These are phyloP conservation scores for Celoporthe dispersa DNA, from an alignment of 2,329 filamentous ascomycete genomes.

Conservation along the genomic window DNA sequence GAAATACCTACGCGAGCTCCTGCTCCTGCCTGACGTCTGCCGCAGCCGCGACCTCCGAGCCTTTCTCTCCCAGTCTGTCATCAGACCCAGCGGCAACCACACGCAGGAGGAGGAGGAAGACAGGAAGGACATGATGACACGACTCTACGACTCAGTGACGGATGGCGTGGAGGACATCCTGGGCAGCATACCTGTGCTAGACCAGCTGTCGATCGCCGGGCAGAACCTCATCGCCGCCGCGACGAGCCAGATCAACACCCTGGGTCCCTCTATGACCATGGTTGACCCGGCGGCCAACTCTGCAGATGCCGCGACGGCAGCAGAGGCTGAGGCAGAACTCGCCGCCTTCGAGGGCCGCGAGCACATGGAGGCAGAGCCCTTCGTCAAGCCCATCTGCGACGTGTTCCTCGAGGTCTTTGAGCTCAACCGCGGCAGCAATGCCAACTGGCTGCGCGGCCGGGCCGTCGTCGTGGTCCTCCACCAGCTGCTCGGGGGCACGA, in stretches of 20 bases:
- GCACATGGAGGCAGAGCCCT: constrained; percentile 69
- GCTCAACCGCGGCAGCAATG: constrained; percentile 92
- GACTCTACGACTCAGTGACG: constrained; percentile 94
- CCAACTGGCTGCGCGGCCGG: constrained; percentile 97
- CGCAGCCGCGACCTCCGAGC: constrained; percentile 89
- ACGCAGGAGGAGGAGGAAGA: constrained; percentile 57
- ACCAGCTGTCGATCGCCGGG: constrained; percentile 89
- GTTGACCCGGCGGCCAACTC: constrained; percentile 50
- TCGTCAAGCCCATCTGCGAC: constrained; percentile 98
- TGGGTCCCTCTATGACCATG: constrained; percentile 34
- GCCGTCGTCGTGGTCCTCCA: constrained; percentile 96
- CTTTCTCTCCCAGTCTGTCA: constrained; percentile 88
- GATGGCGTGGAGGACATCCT: constrained; percentile 98
- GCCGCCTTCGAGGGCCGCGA: constrained; percentile 91
- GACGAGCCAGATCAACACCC: constrained; percentile 64
- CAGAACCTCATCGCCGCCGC: constrained; percentile 87
- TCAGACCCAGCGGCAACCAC: constrained; percentile 63
- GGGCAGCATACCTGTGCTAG: constrained; percentile 92
- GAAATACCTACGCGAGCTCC: constrained; percentile 79
- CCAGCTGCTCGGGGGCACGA: constrained; percentile 91
- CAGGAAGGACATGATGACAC: constrained; percentile 86
- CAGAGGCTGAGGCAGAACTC: constrained; percentile 91
- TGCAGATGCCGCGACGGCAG: constrained; percentile 56
- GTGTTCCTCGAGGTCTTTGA: constrained; percentile 96
- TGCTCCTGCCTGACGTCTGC: constrained; percentile 90